A percentile compares a stretch with the other conserved stretches of the same genome.
phyloP scores from a whole-genome alignment of 2,329 filamentous ascomycete genomes.

The Arachnopeziza araneosa region DNA sequence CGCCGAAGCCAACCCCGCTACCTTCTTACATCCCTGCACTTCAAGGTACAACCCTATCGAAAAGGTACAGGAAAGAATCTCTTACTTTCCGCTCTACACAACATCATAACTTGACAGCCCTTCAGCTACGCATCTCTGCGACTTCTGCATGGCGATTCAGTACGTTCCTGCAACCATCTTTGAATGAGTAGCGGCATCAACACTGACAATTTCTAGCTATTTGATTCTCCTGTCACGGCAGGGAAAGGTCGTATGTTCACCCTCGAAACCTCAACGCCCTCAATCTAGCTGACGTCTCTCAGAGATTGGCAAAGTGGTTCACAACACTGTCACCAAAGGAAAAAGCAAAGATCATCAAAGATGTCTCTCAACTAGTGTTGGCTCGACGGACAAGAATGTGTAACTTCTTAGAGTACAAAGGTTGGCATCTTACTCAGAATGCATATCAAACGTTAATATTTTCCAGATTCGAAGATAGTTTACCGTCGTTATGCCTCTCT shows the following conservation, averaged over 20 bases:
- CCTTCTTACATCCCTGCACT: neutral
- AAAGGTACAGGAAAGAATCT: neutral
- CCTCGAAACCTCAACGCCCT: neutral
- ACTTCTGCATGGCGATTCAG: slow-evolving; percentile 4
- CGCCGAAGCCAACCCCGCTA: neutral
- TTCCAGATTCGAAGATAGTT: slow-evolving; percentile 89
- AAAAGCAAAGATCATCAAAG: slow-evolving; percentile 99
- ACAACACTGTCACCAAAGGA: slow-evolving; percentile 95
- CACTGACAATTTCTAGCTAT: slow-evolving; percentile 57
- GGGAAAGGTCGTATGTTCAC: slow-evolving; percentile 87
- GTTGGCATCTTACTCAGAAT: slow-evolving; percentile 39
- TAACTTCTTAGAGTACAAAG: slow-evolving; percentile 99
- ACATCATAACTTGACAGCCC: neutral
- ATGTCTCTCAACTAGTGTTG: slow-evolving; percentile 95
- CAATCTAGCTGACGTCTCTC: slow-evolving; percentile 25
- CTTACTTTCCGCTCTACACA: neutral
- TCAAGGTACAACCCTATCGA: neutral
- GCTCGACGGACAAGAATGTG: slow-evolving; percentile 97
- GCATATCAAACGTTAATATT: slow-evolving; percentile 17
- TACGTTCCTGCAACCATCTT: neutral
- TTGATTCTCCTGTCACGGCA: slow-evolving; percentile 95
- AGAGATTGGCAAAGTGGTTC: slow-evolving; percentile 99
- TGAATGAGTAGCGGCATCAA: neutral
- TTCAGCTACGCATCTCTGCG: neutral
- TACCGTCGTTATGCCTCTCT: slow-evolving; percentile 98